Base-by-base conservation (phyloP, 768 basidiomycete genomes). In the Collybia sp. region DNA sequence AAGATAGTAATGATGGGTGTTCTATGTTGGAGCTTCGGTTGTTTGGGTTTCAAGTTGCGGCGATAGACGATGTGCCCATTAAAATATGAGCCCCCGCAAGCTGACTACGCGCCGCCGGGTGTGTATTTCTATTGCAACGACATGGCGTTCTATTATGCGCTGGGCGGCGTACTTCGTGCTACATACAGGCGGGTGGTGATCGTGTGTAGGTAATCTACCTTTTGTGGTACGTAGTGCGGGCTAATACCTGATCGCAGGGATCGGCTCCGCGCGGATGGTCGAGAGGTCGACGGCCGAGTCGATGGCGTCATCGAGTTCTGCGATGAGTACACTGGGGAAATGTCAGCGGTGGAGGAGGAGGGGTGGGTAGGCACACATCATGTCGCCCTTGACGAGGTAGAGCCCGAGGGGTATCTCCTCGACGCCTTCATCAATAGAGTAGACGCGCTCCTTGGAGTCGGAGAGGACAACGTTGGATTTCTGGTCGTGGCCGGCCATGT, bases 381-480 rank as follows among this genome's bases (percentile, higher is more conserved):
- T 93, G 62, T 99, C 96, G 2, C 96, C 96, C 58, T 97, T 93
- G 61, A 99, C 93, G 58, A 99, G 83, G 66, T 99, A 98, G 38
- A 98, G 73, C 0, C 96, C 96, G 18, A 98, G 73, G 0, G 92
- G 88, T 9, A 93, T 83, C 73, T 97, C 93, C 66, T 97, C 91
- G 19, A 96, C 93, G 34, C 88, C 88, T 57, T 90, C 89, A 12
- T 99, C 96, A 44, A 79, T 67, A 59, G 86, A 89, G 64, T 89
- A 98, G 30, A 97, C 83, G 55, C 95, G 83, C 63, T 99, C 96
- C 60, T 87, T 91, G 47, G 85, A 88, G 61, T 94, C 90, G 12
- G 94, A 86, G 46, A 99, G 81, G 53, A 99, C 93, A 58, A 98
- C 81, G 65, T 98, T 98, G 30, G 92, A 92, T 66, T 91, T 92